Percentiles rank a stretch among this genome's conserved stretches.
phyloP scores from a whole-genome alignment of 495 filamentous ascomycete genomes.

The Penicillium goetzii region DNA sequence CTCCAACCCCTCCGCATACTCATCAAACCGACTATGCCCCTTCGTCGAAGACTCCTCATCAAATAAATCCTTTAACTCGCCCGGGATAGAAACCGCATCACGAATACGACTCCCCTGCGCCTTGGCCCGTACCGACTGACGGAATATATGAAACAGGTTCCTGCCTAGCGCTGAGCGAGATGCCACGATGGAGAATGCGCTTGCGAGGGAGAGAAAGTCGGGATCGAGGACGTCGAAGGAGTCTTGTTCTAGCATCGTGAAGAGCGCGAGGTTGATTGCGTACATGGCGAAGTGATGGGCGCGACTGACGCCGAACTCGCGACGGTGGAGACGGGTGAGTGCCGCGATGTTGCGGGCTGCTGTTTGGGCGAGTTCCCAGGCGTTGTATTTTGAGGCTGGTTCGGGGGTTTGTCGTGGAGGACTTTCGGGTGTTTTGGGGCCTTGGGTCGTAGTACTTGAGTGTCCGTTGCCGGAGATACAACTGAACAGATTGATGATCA shows the following conservation, averaged over 20 bases:
- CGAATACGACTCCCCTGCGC: constrained; percentile 39
- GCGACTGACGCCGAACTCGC: constrained; percentile 44
- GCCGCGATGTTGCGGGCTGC: constrained; percentile 42
- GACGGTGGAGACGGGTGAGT: constrained; percentile 39
- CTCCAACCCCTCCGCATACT: constrained; percentile 44
- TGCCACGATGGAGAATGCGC: constrained; percentile 44
- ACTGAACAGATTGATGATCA: constrained; percentile 46
- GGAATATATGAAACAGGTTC: constrained; percentile 49
- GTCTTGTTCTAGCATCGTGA: constrained; percentile 40
- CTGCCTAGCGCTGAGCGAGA: constrained; percentile 44
- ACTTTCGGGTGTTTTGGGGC: constrained; percentile 41
- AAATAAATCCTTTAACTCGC: constrained; percentile 45
- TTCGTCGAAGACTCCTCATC: constrained; percentile 34
- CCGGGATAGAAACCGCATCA: constrained; percentile 26
- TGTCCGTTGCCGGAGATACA: constrained; percentile 30
- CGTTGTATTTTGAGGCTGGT: constrained; percentile 29
- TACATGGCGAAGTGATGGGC: constrained; percentile 51
- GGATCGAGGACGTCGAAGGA: constrained; percentile 43
- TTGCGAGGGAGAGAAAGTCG: constrained; percentile 44
- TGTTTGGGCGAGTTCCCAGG: constrained; percentile 26
- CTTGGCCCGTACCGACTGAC: constrained; percentile 40
- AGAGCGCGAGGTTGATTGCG: constrained; percentile 50
- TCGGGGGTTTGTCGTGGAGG: constrained; percentile 29
- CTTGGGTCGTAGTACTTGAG: constrained; percentile 22
- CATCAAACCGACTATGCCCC: constrained; percentile 35